A percentile compares a stretch with the other conserved stretches of the same genome.
Evolutionary conservation across 306 rosid species (phyloP).

Genomic region (Cicer yamashitae): DNA sequence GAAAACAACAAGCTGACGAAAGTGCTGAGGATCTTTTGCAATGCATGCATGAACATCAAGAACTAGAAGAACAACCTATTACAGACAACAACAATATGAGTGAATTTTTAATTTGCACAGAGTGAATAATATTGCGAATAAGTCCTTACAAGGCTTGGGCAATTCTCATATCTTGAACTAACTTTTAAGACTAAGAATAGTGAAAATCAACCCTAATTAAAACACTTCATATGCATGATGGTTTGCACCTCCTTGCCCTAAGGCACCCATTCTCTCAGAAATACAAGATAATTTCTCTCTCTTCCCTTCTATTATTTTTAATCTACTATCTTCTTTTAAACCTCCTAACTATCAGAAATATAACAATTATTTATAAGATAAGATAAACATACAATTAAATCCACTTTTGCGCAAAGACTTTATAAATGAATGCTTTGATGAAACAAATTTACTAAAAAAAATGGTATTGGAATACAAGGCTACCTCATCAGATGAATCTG

Average conservation of each 20-base stretch:
- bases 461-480: constrained; percentile 39
- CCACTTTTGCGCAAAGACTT: constrained; percentile 15
- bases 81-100: constrained; percentile 2
- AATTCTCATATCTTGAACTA: no score
- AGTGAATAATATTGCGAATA: constrained; percentile 22
- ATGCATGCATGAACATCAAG: constrained; percentile 96
- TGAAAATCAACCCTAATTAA: no score
- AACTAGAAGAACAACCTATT: constrained; percentile 95
- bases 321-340: no score
- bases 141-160: not conserved
- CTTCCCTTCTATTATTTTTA: no score
- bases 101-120: not conserved
- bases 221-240: no score
- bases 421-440: constrained; percentile 29
- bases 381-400: constrained; percentile 20
- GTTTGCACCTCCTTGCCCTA: no score
- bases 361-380: not conserved
- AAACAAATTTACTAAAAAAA: constrained; percentile 26
- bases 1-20: constrained; percentile 81
- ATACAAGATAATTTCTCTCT: no score
- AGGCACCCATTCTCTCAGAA: no score
- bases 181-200: no score
- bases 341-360: not conserved
- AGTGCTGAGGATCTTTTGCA: constrained; percentile 84
- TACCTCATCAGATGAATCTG: constrained; percentile 93